Percentiles rank a stretch among this genome's conserved stretches.
phyloP scores from a whole-genome alignment of 805 yeast species.

The Candida xyloterini region DNA sequence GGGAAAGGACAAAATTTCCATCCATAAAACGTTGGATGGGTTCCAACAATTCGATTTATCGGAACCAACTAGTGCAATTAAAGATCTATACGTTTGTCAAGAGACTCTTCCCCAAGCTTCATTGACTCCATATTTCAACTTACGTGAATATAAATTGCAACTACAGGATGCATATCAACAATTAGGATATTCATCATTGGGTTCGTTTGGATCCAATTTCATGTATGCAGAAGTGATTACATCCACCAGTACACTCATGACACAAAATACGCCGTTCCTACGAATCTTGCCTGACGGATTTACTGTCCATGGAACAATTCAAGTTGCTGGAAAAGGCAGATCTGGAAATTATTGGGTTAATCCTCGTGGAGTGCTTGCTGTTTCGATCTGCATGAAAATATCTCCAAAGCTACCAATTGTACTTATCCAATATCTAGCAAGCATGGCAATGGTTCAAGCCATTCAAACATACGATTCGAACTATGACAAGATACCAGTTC shows the following conservation, averaged over 20 bases:
- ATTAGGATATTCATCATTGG: slow-evolving; percentile 25
- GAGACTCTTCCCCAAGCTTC: slow-evolving; percentile 44
- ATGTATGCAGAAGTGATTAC: slow-evolving; percentile 87
- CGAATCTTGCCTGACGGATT: slow-evolving; percentile 67
- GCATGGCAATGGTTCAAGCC: slow-evolving; percentile 81
- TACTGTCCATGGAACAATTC: slow-evolving; percentile 71
- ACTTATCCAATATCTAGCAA: slow-evolving; percentile 80
- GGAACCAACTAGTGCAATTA: slow-evolving; percentile 55
- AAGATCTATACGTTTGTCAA: slow-evolving; percentile 50
- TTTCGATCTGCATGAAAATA: slow-evolving; percentile 65
- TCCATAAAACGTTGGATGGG: slow-evolving; percentile 40
- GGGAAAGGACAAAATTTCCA: slow-evolving; percentile 52
- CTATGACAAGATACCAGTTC: slow-evolving; percentile 72
- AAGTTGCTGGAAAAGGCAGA: slow-evolving; percentile 89
- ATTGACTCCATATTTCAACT: slow-evolving; percentile 72
- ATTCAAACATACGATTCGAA: slow-evolving; percentile 49
- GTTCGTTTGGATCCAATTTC: slow-evolving; percentile 57
- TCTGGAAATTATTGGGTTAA: slow-evolving; percentile 95
- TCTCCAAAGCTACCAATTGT: slow-evolving; percentile 61
- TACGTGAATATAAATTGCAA: slow-evolving; percentile 48
- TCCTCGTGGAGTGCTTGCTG: slow-evolving; percentile 88
- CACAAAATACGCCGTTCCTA: slow-evolving; percentile 62
- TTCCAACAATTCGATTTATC: slow-evolving; percentile 36
- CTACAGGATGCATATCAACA: slow-evolving; percentile 36
- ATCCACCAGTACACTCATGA: slow-evolving; percentile 78